phyloP scores from a whole-genome alignment of 352 stramenopile species.

The Pythium insidiosum region DNA sequence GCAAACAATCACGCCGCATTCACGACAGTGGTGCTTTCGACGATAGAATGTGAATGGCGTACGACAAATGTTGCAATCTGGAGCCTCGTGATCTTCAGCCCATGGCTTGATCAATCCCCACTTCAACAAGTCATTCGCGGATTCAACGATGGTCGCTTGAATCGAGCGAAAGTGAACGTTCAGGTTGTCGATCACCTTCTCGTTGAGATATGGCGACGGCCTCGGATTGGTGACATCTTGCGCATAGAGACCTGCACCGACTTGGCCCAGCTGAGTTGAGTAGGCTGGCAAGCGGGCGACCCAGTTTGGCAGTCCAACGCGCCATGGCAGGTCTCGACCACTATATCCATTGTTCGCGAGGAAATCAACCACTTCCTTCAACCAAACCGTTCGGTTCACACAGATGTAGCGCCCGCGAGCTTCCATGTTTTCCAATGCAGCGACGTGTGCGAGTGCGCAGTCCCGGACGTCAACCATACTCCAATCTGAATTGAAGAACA shows the following conservation, averaged over 20 bases:
- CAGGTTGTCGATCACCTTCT: constrained; percentile 75
- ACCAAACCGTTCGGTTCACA: constrained; percentile 78
- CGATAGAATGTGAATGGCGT: constrained; percentile 78
- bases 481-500: constrained; percentile 42
- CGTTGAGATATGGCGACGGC: constrained; percentile 70
- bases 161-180: constrained; percentile 69
- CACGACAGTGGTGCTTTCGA: constrained; percentile 78
- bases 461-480: constrained; percentile 84
- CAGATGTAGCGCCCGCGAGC: constrained; percentile 81
- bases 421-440: constrained; percentile 77
- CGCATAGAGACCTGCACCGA: constrained; percentile 64
- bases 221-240: constrained; percentile 45
- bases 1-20: constrained; percentile 86
- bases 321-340: constrained; percentile 78
- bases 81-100: constrained; percentile 79
- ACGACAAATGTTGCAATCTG: constrained; percentile 65
- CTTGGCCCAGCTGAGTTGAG: constrained; percentile 78
- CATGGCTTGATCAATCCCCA: constrained; percentile 85
- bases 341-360: constrained; percentile 79
- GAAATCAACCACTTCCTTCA: constrained; percentile 87
- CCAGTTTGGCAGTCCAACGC: constrained; percentile 74
- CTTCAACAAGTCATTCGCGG: constrained; percentile 76
- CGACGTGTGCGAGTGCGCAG: constrained; percentile 73
- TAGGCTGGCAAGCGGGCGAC: constrained; percentile 80
- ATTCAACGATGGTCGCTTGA: constrained; percentile 61